Evolutionary conservation across 805 yeast genomes (phyloP).

Genomic region (Teunomyces tritomae): DNA sequence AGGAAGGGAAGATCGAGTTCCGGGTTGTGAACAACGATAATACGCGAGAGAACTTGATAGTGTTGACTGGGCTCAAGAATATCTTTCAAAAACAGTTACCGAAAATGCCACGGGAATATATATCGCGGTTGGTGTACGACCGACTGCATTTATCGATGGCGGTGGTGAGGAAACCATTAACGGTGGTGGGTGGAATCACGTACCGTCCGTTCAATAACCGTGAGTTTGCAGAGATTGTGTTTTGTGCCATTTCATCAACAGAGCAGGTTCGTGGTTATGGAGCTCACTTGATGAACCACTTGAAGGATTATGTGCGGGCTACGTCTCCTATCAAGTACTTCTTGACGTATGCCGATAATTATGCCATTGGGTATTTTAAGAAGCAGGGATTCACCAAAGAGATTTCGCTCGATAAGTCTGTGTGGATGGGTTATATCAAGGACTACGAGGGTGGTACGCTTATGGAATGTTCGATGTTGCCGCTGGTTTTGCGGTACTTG

Average conservation of each 20-base stretch:
- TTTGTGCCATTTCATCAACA: constrained; percentile 95
- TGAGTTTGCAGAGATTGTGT: constrained; percentile 95
- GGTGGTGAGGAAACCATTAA: constrained; percentile 86
- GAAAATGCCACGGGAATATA: constrained; percentile 97
- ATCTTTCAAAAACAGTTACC: constrained; percentile 97
- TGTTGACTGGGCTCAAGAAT: constrained; percentile 90
- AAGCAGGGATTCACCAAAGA: constrained; percentile 98
- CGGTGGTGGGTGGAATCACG: constrained; percentile 97
- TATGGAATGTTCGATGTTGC: constrained; percentile 96
- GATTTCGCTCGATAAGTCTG: constrained; percentile 74
- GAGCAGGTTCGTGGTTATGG: constrained; percentile 99
- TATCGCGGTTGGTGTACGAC: constrained; percentile 91
- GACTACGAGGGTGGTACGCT: constrained; percentile 99
- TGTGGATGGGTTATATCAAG: constrained; percentile 98
- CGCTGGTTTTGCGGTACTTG: constrained; percentile 73
- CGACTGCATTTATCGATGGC: constrained; percentile 95
- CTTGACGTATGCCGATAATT: constrained; percentile 95
- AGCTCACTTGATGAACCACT: constrained; percentile 96
- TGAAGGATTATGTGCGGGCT: constrained; percentile 90
- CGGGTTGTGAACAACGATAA: constrained; percentile 96
- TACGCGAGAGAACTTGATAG: constrained; percentile 80
- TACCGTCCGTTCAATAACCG: constrained; percentile 89
- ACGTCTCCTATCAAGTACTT: constrained; percentile 85
- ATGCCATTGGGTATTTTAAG: constrained; percentile 97
- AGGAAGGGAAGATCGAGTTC: constrained; percentile 89